Conservation (phyloP, 2,329 filamentous ascomycete species). For the Alternaria ethzedia region DNA sequence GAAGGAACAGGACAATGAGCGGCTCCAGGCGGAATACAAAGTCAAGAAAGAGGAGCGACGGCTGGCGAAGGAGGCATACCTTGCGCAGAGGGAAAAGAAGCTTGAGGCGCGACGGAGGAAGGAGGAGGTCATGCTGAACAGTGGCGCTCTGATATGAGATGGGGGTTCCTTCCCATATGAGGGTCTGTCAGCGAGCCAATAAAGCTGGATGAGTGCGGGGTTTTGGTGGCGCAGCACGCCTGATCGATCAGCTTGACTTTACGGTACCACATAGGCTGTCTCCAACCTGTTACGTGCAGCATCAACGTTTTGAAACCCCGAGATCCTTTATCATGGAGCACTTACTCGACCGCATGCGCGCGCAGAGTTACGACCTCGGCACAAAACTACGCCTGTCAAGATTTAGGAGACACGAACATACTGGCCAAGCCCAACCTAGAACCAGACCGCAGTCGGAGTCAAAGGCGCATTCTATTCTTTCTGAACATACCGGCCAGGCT, state of each 20-base stretch:
- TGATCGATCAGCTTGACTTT: not conserved
- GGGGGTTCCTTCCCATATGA: not conserved
- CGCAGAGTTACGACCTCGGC: too few species aligned
- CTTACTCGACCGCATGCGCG: too few species aligned
- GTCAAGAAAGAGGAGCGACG: slow-evolving; percentile 41
- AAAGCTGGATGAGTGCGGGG: not conserved
- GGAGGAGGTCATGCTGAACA: slow-evolving; percentile 53
- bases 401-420: too few species aligned
- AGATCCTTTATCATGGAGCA: too few species aligned
- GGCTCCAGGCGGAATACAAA: slow-evolving; percentile 44
- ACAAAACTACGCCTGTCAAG: too few species aligned
- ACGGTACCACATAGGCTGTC: too few species aligned
- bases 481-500: not conserved
- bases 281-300: too few species aligned
- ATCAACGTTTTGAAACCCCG: too few species aligned
- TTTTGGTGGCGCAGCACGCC: not conserved
- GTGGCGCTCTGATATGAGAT: slow-evolving; percentile 46
- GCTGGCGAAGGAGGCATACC: slow-evolving; percentile 38
- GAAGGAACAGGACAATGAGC: slow-evolving; percentile 43
- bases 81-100: slow-evolving; percentile 46
- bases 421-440: too few species aligned
- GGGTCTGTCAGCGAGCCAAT: not conserved
- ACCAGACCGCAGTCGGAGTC: too few species aligned
- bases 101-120: slow-evolving; percentile 51
- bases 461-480: too few species aligned